Base-by-base conservation (phyloP, 1,284 basidiomycete species). In the Wolfiporia cocos region DNA sequence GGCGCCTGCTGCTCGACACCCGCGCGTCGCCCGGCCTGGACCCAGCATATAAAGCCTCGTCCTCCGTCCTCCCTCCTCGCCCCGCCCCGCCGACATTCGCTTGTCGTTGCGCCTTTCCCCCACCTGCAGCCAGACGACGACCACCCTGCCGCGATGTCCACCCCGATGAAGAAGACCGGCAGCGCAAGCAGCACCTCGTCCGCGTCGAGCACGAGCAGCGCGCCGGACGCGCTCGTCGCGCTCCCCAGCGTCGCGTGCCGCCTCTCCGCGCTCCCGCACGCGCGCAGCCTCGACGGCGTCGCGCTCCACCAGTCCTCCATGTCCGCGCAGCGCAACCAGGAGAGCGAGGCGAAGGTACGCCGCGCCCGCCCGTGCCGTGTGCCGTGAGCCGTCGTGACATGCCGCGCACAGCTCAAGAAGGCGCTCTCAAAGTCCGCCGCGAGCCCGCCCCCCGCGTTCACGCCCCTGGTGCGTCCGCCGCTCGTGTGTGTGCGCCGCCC, bases 271-370 rank as follows among this genome's bases (percentile, higher is more conserved):
- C 70, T 87, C 19, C 83, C 83, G 0, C 74, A 81, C 50, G 85
- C 82, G 2, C 82, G 75, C 52, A 80, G 71, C 64, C 67, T 87
- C 40, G 71, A 76, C 50, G 70, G 69, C 50, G 70, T 87, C 22
- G 64, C 75, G 0, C 63, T 87, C 1, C 84, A 87, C 61, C 76
- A 59, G 72, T 78, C 73, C 1, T 73, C 71, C 55, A 82, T 81
- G 76, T 81, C 81, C 49, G 73, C 77, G 1, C 72, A 76, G 41
- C 71, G 75, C 31, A 74, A 76, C 24, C 74, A 77, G 15, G 77
- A 84, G 60, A 83, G 81, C 52, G 78, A 86, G 62, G 83, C 81
- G 31, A 84, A 86, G 74, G 84, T 84, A 43, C 49, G 66, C 51
- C 38, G 9, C 15, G 11, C 31, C 5, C 37, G 33, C 24, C 9